These are phyloP conservation scores for Termitomyces sp. DNA, from an alignment of 768 basidiomycete species.

Conservation along the genomic window DNA sequence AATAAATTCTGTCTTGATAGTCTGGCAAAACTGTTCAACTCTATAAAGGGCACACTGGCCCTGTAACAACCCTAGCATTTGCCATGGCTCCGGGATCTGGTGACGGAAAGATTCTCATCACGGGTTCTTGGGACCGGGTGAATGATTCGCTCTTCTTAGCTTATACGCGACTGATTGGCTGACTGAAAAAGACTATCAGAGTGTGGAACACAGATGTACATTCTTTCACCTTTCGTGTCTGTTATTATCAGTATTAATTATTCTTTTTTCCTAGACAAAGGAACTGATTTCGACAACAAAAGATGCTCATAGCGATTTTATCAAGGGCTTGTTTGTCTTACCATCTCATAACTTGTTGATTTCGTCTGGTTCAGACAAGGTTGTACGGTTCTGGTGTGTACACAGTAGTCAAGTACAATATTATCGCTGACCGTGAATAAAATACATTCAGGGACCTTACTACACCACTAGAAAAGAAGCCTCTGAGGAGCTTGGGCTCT, in stretches of 20 bases:
- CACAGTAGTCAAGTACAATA: neutral
- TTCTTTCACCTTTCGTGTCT: slow-evolving; percentile 2
- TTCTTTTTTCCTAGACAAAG: slow-evolving; percentile 48
- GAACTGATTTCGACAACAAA: slow-evolving; percentile 58
- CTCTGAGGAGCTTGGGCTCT: slow-evolving; percentile 52
- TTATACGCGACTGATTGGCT: slow-evolving; percentile 5
- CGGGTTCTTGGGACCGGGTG: slow-evolving; percentile 93
- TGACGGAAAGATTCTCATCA: slow-evolving; percentile 57
- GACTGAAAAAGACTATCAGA: slow-evolving; percentile 62
- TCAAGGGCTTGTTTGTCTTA: slow-evolving; percentile 77
- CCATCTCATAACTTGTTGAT: slow-evolving; percentile 61
- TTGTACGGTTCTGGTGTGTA: slow-evolving; percentile 80
- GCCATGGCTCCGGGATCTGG: slow-evolving; percentile 31
- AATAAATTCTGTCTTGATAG: slow-evolving; percentile 32
- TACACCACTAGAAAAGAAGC: slow-evolving; percentile 27
- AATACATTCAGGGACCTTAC: slow-evolving; percentile 54
- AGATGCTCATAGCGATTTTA: slow-evolving; percentile 81
- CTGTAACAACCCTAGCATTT: slow-evolving; percentile 81
- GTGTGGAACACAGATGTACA: slow-evolving; percentile 78
- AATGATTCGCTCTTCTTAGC: neutral
- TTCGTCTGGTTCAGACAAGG: slow-evolving; percentile 89
- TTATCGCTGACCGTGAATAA: neutral
- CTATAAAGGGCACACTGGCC: slow-evolving; percentile 82
- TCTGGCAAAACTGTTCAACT: slow-evolving; percentile 72
- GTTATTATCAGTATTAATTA: neutral